Evolutionary conservation across 768 basidiomycete genomes (phyloP).

Genomic region (Strobilomyces confusus): DNA sequence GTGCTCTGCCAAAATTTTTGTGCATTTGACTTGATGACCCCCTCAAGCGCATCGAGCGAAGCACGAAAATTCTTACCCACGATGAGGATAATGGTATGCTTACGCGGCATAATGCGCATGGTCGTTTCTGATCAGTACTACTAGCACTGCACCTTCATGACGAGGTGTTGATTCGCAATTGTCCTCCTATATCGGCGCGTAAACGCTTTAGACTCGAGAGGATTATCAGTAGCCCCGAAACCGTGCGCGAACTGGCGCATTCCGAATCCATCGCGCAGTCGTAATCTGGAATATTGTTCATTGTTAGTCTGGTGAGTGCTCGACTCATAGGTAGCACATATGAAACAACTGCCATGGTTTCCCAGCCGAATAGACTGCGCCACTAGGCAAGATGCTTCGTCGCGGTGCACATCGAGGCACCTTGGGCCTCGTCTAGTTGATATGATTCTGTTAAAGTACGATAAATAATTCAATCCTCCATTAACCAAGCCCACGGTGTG

Average conservation of each 20-base stretch:
- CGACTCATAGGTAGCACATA: background rate
- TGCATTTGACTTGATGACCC: background rate
- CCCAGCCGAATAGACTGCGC: background rate
- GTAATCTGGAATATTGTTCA: background rate
- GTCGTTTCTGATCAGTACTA: slow-evolving; percentile 8
- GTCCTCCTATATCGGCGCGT: slow-evolving; percentile 72
- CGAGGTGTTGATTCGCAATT: slow-evolving; percentile 74
- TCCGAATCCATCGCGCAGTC: slow-evolving; percentile 1
- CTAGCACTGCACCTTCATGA: slow-evolving; percentile 66
- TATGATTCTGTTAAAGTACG: slow-evolving; percentile 10
- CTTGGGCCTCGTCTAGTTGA: slow-evolving; percentile 13
- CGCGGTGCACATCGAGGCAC: background rate
- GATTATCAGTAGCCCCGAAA: slow-evolving; percentile 64
- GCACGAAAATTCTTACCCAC: slow-evolving; percentile 75
- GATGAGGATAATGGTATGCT: slow-evolving; percentile 67
- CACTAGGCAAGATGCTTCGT: background rate
- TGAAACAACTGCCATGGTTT: background rate
- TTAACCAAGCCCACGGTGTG: background rate
- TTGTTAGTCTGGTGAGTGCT: background rate
- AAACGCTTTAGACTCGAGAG: slow-evolving; percentile 74
- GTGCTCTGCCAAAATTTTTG: slow-evolving; percentile 11
- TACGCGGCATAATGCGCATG: background rate
- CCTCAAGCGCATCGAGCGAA: slow-evolving; percentile 62
- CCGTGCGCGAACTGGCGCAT: slow-evolving; percentile 45
- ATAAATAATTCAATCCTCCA: slow-evolving; percentile 1